These are phyloP conservation scores for Sequoiadendron giganteum DNA, from an alignment of 75 land plant species.

Conservation along the genomic window DNA sequence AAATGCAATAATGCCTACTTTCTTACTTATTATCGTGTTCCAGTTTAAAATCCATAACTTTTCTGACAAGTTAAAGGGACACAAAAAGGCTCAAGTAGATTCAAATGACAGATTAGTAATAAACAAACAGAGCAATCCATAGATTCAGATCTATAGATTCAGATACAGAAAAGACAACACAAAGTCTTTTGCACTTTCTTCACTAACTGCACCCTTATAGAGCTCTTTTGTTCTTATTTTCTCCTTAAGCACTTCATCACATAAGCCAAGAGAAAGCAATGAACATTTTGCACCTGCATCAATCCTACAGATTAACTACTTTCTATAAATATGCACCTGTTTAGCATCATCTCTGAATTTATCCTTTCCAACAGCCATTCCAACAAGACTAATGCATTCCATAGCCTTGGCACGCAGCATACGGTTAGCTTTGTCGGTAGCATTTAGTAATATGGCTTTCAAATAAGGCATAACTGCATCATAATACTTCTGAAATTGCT, in stretches of 20 bases:
- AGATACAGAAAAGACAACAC: neutral
- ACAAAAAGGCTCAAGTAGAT: neutral
- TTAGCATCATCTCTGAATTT: conserved; percentile 96
- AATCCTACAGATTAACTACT: neutral
- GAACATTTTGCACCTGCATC: conserved; percentile 22
- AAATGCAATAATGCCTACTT: neutral
- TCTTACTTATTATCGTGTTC: neutral
- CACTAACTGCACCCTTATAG: neutral
- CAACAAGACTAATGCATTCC: conserved; percentile 99
- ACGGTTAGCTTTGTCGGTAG: conserved; percentile 87
- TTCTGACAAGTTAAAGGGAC: neutral
- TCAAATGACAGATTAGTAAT: neutral
- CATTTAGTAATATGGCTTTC: conserved; percentile 87
- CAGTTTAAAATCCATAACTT: neutral
- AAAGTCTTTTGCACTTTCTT: neutral
- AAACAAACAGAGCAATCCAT: neutral
- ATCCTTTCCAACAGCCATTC: conserved; percentile 99
- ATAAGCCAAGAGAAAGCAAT: neutral
- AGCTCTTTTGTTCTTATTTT: neutral
- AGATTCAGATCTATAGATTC: neutral
- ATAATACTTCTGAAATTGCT: conserved; percentile 91
- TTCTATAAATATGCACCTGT: conserved; percentile 51
- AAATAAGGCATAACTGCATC: conserved; percentile 97
- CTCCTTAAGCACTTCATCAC: neutral
- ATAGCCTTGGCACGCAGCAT: conserved; percentile 99